Base-by-base conservation (phyloP, 2,329 filamentous ascomycete species). In the Colletotrichum sublineola region DNA sequence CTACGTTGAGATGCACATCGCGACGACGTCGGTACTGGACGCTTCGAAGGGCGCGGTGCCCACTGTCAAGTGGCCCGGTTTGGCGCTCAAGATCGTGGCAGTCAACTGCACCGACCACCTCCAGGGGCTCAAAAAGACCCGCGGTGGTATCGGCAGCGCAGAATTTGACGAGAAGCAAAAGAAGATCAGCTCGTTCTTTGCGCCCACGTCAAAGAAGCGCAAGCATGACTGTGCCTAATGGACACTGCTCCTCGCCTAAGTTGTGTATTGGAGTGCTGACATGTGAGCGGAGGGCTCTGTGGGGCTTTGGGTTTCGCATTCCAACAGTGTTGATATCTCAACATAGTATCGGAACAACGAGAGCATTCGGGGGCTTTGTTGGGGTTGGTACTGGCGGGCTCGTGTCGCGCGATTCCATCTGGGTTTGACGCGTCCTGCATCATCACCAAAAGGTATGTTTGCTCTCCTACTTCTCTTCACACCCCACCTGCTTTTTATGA, bases 91-190 rank as follows among this genome's bases (percentile, higher is more conserved):
- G 36, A 86, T 97, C 38, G 80, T 88, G 57, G 84, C 84, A 6
- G 86, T 94, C 74, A 96, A 97, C 79, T 89, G 88, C 73, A 87
- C 89, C 72, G 87, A 89, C 5, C 95, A 98, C 81, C 87, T 97
- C 2, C 82, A 84, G 56, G 90, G 91, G 38, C 84, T 97, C 70
- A 95, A 92, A 80, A 93, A 94, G 81, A 96, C 94, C 11, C 86
- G 92, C 33, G 94, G 94, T 40, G 95, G 95, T 4, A 93, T 97
- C 68, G 94, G 94, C 67, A 96, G 92, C 76, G 87, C 93, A 50
- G 87, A 88, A 68, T 91, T 94, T 78, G 95, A 98, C 79, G 86
- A 89, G 14, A 90, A 87, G 58, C 95, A 97, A 80, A 91, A 88
- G 78, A 94, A 88, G 24, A 88, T 98, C 76, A 90, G 94, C 57